Conservation (phyloP, 441 rosid genomes). For the Corymbia citriodora region DNA sequence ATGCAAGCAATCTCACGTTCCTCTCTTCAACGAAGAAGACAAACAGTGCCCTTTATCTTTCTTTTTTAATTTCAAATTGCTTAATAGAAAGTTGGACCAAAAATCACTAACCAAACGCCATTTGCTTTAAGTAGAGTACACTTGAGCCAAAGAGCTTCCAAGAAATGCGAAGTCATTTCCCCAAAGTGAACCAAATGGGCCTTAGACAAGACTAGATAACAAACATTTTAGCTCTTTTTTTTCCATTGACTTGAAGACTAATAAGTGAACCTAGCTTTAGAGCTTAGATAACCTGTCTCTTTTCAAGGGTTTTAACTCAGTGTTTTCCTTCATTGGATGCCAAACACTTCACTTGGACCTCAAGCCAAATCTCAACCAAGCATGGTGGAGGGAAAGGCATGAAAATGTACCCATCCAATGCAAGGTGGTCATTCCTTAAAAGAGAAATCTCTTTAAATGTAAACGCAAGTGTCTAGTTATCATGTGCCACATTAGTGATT, state of each 20-base stretch:
- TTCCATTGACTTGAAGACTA: neutral
- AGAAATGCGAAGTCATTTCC: neutral
- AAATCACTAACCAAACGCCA: neutral
- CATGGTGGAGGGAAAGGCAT: neutral
- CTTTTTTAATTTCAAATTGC: neutral
- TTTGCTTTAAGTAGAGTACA: neutral
- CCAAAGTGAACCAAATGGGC: neutral
- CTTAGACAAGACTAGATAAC: neutral
- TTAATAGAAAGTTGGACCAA: too few relatives aligned
- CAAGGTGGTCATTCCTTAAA: neutral
- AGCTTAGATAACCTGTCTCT: neutral
- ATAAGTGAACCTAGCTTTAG: neutral
- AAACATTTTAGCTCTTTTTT: neutral
- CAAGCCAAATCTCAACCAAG: neutral
- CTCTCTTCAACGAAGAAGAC: neutral
- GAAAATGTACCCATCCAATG: neutral
- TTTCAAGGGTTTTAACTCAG: neutral
- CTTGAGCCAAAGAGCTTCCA: neutral
- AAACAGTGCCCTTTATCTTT: neutral
- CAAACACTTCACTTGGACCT: neutral
- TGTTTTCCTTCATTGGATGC: neutral
- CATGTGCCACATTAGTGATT: neutral
- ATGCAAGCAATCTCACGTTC: neutral
- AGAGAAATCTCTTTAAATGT: neutral
- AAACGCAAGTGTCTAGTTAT: neutral